Base-by-base conservation (phyloP, 148 eudicot species). In the Chenopodium suecicum region DNA sequence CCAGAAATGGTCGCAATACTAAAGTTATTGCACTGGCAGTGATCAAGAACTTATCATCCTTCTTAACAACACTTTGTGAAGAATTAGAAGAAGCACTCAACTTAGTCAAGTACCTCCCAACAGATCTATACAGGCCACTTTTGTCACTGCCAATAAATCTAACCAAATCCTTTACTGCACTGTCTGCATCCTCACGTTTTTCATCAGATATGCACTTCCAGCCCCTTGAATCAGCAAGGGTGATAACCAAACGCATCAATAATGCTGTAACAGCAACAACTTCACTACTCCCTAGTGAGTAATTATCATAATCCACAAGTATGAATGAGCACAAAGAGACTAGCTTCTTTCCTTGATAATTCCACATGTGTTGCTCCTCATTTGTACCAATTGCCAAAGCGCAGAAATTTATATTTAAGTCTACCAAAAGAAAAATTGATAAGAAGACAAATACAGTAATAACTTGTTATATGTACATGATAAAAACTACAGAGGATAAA, bases 1-100 rank as follows among this genome's bases (percentile, higher is more conserved):
- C 72, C 83, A 93, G 93, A 84, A 95, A 89, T 68, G 99, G 98
- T 50, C 99, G 86, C 79, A 95, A 82, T 52, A 93, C 87, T 83
- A 93, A 70, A 78, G 94, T 95, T 79, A 93, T 83, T 72, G 91
- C 94, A 90, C 98, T 94, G 74, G 98, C 97, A 73, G 92, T 90
- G 75, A 95, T 90, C 90, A 95, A 83, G 78, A 95, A 89, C 77
- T 70, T 88, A 60, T 89, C 98, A 87, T 95, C 98, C 78, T 87
- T 85, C 66, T 79, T 87, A 76, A 75, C 82, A 74, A 87, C 80
- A 75, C 68, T 77, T 80, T 79, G 87, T 77, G 88, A 75, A 74
- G 89, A 79, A 88, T 41, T 5, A 41, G 77, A 78, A 64, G 90
- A 83, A 85, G 77, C 85, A 85, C 87, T 88, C 84, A 90, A 78